phyloP scores from a whole-genome alignment of 129 eudicot species.

The Lactuca sativa region DNA sequence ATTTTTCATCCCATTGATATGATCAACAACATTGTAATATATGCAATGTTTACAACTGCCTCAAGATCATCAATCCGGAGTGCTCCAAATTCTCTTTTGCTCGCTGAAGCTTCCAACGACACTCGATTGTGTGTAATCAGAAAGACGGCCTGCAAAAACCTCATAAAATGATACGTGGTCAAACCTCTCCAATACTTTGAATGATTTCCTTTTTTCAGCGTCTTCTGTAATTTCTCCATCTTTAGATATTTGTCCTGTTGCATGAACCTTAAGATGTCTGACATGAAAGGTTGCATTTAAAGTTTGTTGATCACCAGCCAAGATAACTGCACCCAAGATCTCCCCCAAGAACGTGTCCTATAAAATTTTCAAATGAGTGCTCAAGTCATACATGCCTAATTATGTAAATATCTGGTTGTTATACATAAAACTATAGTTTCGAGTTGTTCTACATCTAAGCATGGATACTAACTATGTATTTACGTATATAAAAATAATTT shows the following conservation, averaged over 20 bases:
- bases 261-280: constrained; percentile 42
- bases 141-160: constrained; percentile 52
- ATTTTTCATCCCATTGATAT: too few species aligned
- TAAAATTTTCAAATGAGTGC: constrained; percentile 1
- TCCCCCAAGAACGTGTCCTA: constrained; percentile 83
- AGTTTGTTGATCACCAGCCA: constrained; percentile 41
- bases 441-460: neutral
- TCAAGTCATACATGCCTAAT: neutral
- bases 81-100: constrained; percentile 65
- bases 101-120: constrained; percentile 69
- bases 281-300: constrained; percentile 39
- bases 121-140: constrained; percentile 60
- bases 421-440: too few species aligned
- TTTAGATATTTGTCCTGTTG: constrained; percentile 49
- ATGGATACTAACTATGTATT: too few species aligned
- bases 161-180: constrained; percentile 45
- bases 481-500: neutral
- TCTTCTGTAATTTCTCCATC: constrained; percentile 57
- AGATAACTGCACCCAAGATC: constrained; percentile 69
- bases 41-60: constrained; percentile 9
- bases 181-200: constrained; percentile 50
- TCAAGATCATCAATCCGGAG: constrained; percentile 8
- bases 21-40: neutral
- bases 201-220: constrained; percentile 38
- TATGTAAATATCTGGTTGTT: too few species aligned